Evolutionary conservation across 2,329 filamentous ascomycete genomes (phyloP).

Genomic region (Raffaelea arxii): DNA sequence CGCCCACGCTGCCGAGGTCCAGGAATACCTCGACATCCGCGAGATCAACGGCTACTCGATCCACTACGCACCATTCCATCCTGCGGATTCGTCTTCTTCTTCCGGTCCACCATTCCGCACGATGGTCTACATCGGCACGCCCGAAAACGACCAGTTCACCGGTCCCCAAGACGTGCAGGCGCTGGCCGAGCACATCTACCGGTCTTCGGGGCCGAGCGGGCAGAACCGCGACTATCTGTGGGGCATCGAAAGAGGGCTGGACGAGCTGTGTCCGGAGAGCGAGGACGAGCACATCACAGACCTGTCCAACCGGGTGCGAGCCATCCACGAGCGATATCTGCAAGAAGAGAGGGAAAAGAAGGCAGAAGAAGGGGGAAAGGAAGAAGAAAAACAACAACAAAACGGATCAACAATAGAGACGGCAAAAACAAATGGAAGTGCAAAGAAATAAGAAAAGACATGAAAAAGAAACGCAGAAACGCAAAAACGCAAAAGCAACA

Average conservation of each 20-base stretch:
- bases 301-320: slow-evolving; percentile 61
- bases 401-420: too few relatives aligned
- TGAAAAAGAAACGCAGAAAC: too few relatives aligned
- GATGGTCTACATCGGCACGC: slow-evolving; percentile 90
- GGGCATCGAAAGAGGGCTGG: slow-evolving; percentile 64
- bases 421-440: too few relatives aligned
- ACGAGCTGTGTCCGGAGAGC: slow-evolving; percentile 63
- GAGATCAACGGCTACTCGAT: slow-evolving; percentile 98
- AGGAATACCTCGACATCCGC: slow-evolving; percentile 82
- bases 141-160: slow-evolving; percentile 85
- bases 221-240: slow-evolving; percentile 85
- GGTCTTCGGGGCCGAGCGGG: slow-evolving; percentile 72
- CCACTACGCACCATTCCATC: slow-evolving; percentile 78
- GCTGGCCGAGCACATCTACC: slow-evolving; percentile 72
- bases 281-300: slow-evolving; percentile 79
- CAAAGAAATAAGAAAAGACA: slow-evolving; percentile 10
- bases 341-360: slow-evolving; percentile 2
- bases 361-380: neutral
- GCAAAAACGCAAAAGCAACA: too few relatives aligned
- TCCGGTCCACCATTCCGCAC: slow-evolving; percentile 36
- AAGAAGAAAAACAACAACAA: slow-evolving; percentile 2
- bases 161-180: slow-evolving; percentile 69
- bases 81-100: slow-evolving; percentile 36
- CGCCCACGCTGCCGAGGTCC: slow-evolving; percentile 66
- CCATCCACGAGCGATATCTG: slow-evolving; percentile 29